phyloP scores from a whole-genome alignment of 176 grass and related monocot genomes.

The Thinopyrum elongatum region DNA sequence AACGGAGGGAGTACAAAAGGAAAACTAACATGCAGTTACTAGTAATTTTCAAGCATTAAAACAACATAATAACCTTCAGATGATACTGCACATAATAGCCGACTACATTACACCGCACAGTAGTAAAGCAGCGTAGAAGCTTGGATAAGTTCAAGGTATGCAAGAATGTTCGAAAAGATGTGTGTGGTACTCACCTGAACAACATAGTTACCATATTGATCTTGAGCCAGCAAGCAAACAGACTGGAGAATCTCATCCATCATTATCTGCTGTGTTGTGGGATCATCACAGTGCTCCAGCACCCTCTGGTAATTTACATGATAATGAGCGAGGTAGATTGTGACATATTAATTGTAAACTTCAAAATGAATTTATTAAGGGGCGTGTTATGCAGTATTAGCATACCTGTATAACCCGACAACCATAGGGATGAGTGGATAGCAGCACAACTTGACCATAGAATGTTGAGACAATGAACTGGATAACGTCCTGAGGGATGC shows the following conservation, averaged over 20 bases:
- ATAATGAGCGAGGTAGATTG: background rate
- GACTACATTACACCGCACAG: background rate
- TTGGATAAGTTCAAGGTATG: background rate
- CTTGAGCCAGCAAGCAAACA: constrained; percentile 64
- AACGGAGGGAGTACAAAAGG: background rate
- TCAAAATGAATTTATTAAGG: background rate
- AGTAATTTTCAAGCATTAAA: constrained; percentile 8
- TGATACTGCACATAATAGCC: background rate
- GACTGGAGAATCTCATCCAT: constrained; percentile 85
- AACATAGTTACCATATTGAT: constrained; percentile 92
- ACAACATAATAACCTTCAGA: constrained; percentile 19
- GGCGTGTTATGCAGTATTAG: background rate
- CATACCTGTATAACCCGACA: constrained; percentile 83
- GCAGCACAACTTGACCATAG: constrained; percentile 74
- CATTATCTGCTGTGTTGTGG: constrained; percentile 77
- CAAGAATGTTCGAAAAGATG: background rate
- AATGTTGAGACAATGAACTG: constrained; percentile 83
- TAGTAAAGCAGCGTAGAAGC: background rate
- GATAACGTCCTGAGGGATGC: constrained; percentile 73
- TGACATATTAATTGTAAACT: background rate
- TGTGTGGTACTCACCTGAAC: constrained; percentile 62
- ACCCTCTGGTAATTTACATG: constrained; percentile 56
- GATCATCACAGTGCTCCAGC: constrained; percentile 76
- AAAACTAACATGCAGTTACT: background rate
- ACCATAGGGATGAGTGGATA: constrained; percentile 86